Conservation (phyloP, 495 filamentous ascomycete genomes). For the Endocarpon pusillum region DNA sequence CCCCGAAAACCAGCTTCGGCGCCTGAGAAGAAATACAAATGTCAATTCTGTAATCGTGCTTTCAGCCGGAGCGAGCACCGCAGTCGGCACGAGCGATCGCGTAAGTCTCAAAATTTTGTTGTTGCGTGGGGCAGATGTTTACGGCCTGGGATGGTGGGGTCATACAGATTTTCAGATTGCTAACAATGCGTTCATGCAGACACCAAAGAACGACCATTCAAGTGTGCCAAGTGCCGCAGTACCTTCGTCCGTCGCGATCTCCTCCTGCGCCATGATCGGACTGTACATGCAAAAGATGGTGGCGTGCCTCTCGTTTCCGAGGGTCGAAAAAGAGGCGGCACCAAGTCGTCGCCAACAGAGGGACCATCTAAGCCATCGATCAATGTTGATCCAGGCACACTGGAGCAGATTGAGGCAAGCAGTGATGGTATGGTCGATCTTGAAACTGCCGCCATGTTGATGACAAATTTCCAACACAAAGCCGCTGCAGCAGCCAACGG, state of each 20-base stretch:
- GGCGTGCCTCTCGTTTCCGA: conserved; percentile 90
- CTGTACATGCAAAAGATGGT: conserved; percentile 97
- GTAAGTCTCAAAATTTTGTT: conserved; percentile 46
- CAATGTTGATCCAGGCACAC: conserved; percentile 67
- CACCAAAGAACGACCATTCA: conserved; percentile 97
- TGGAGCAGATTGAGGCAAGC: conserved; percentile 90
- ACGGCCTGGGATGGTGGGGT: conserved; percentile 10
- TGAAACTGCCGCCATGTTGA: conserved; percentile 96
- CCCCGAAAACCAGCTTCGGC: conserved; percentile 43
- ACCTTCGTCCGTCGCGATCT: conserved; percentile 96
- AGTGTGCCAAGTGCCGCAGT: conserved; percentile 93
- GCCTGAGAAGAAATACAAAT: conserved; percentile 97
- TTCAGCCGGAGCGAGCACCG: conserved; percentile 96
- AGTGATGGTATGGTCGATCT: conserved; percentile 92
- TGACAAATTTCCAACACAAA: conserved; percentile 97
- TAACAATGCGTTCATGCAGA: conserved; percentile 36
- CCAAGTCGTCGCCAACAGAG: conserved; percentile 46
- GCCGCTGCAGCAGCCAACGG: conserved; percentile 69
- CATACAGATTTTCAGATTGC: conserved; percentile 3
- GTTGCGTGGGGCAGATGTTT: too few relatives aligned
- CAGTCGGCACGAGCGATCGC: conserved; percentile 90
- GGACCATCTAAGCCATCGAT: conserved; percentile 67
- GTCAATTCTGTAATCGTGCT: conserved; percentile 92
- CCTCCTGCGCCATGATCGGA: conserved; percentile 90
- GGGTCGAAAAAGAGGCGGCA: conserved; percentile 66